Evolutionary conservation across 2,329 filamentous ascomycete species (phyloP).

Genomic region (Chaetomiaceae sp.): DNA sequence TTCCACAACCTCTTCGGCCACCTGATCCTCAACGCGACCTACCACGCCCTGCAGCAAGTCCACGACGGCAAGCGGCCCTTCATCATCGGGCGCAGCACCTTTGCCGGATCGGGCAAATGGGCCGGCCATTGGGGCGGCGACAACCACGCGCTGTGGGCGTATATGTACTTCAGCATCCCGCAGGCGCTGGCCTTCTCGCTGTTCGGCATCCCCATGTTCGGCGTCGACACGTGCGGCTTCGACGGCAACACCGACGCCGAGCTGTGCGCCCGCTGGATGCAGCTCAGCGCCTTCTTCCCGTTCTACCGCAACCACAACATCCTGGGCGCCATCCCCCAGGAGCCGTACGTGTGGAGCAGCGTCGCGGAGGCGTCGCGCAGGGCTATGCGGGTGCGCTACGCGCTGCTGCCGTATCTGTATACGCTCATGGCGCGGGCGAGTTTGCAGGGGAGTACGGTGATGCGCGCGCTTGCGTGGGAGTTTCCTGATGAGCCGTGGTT

Average conservation of each 20-base stretch:
- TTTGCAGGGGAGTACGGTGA: conserved; percentile 59
- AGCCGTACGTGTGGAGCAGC: conserved; percentile 63
- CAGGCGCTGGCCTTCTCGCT: conserved; percentile 70
- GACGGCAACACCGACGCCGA: conserved; percentile 60
- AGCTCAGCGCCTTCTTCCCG: conserved; percentile 60
- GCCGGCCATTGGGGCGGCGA: conserved; percentile 81
- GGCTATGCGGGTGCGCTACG: conserved; percentile 66
- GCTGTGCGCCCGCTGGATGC: conserved; percentile 61
- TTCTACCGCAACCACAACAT: conserved; percentile 75
- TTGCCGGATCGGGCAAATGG: conserved; percentile 67
- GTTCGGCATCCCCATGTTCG: conserved; percentile 73
- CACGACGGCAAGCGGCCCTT: conserved; percentile 68
- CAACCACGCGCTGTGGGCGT: conserved; percentile 63
- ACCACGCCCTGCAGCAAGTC: conserved; percentile 59
- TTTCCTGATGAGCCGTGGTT: conserved; percentile 66
- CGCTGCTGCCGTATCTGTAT: conserved; percentile 69
- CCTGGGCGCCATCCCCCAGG: conserved; percentile 55
- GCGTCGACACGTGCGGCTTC: conserved; percentile 65
- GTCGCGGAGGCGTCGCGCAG: conserved; percentile 58
- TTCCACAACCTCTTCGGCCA: conserved; percentile 73
- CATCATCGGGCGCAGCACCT: conserved; percentile 75
- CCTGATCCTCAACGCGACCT: conserved; percentile 71
- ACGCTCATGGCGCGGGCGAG: conserved; percentile 64
- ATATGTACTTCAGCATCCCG: conserved; percentile 71
- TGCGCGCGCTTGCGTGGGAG: conserved; percentile 69